Base-by-base conservation (phyloP, 1,284 basidiomycete genomes). In the Lignosus rhinocerotis region DNA sequence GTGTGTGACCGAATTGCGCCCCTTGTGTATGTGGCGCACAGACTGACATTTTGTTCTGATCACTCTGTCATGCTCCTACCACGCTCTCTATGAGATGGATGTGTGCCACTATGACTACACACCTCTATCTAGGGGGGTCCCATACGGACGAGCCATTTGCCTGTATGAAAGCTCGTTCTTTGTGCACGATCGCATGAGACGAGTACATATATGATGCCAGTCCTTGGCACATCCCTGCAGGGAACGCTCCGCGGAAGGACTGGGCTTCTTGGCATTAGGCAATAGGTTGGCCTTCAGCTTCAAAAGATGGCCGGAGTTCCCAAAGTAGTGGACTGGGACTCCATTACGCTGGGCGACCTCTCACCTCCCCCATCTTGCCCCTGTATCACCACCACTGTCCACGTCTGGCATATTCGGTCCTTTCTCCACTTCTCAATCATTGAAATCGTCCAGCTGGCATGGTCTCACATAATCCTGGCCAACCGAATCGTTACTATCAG, bases 361-460 rank as follows among this genome's bases (percentile, higher is more conserved):
- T 16, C 16, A 19, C 42, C 12, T n/a, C 25, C 30, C 38, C 34
- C 49, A 42, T 44, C 44, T 48, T 43, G 41, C 56, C 38, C 44
- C 30, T 41, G 32, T 42, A 42, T 58, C 30, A 56, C 49, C 49
- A 42, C 55, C 55, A 33, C 47, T 16, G 36, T 38, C 36, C 36
- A 17, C 39, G 14, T 33, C 25, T 19, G 39, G 31, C 30, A 19
- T 31, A 32, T 17, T 33, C 55, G n/a, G 55, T 56, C 55, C 25
- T 47, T 51, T 51, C 49, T 30, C 51, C 17, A 42, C 34, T 16
- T 16, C 33, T 30, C 41, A 30, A n/a, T 43, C 33, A 19, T 39
- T 46, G 44, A 44, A 19, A 31, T 38, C 25, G 49, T 47, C 43
- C 49, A 51, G 44, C 56, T 58, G 51, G 51, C 30, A 58, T 53